phyloP scores from a whole-genome alignment of 306 rosid genomes.

The Vigna hirtella region DNA sequence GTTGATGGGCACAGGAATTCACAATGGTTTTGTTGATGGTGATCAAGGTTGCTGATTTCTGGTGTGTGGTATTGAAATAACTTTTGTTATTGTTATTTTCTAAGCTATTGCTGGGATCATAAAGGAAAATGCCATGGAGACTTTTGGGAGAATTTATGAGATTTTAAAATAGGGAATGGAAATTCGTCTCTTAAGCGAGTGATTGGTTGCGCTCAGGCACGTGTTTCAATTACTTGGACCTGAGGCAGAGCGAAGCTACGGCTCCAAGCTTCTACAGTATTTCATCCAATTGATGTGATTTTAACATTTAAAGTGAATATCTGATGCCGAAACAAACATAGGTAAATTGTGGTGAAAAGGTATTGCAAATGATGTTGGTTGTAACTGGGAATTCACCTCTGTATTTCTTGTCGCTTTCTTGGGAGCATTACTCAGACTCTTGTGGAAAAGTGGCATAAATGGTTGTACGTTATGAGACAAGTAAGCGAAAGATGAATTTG shows the following conservation, averaged over 20 bases:
- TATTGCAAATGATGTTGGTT: constrained; percentile 1
- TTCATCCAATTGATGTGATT: too few species aligned
- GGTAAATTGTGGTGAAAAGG: background rate
- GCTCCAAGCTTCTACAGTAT: too few species aligned
- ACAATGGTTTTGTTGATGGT: constrained; percentile 24
- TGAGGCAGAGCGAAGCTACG: too few species aligned
- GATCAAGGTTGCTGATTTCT: constrained; percentile 32
- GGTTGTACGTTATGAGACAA: background rate
- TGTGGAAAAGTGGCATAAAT: constrained; percentile 20
- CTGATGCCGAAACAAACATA: too few species aligned
- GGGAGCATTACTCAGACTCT: background rate
- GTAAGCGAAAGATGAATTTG: constrained; percentile 31
- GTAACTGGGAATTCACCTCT: background rate
- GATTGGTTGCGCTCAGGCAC: too few species aligned
- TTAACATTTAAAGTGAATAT: too few species aligned
- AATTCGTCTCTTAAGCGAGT: background rate
- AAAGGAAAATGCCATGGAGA: constrained; percentile 36
- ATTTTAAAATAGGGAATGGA: background rate
- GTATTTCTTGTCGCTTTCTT: background rate
- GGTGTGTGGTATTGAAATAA: constrained; percentile 1
- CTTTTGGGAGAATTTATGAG: background rate
- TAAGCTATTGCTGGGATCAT: constrained; percentile 4
- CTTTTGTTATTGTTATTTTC: constrained; percentile 7
- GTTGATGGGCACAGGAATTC: constrained; percentile 1
- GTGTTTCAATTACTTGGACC: too few species aligned